Percentiles rank a stretch among this genome's conserved stretches.
Conservation (phyloP, 2,329 filamentous ascomycete genomes). For the Furcasterigmium sp. region DNA sequence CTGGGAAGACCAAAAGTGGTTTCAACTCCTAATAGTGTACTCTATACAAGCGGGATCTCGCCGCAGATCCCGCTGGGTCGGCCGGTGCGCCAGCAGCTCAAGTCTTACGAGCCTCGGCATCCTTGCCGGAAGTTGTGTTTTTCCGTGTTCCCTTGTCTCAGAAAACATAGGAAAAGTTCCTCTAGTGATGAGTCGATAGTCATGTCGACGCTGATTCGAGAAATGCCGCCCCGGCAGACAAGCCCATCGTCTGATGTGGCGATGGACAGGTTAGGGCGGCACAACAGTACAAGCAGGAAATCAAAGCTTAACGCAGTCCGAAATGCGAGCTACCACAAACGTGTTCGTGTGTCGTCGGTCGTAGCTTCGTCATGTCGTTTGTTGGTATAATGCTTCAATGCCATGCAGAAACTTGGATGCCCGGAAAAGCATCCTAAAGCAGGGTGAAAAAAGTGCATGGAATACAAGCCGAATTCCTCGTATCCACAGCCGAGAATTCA, state of each 20-base stretch:
- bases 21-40: neutral
- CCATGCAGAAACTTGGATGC: neutral
- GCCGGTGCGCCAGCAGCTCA: neutral
- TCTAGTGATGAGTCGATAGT: neutral
- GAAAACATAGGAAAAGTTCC: constrained; percentile 1
- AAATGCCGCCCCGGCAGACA: neutral
- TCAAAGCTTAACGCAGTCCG: constrained; percentile 4
- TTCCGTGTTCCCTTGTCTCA: constrained; percentile 1
- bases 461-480: constrained; percentile 9
- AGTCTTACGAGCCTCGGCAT: neutral
- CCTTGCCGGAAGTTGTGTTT: neutral
- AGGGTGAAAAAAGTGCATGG: neutral
- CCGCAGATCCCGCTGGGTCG: neutral
- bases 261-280: no score
- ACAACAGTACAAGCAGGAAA: neutral
- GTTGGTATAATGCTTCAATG: constrained; percentile 1
- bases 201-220: neutral
- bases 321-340: constrained; percentile 4
- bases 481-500: constrained; percentile 10
- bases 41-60: neutral
- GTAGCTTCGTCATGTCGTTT: constrained; percentile 13
- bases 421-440: neutral
- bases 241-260: no score
- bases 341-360: constrained; percentile 6
- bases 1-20: neutral